Base-by-base conservation (phyloP, 768 basidiomycete species). In the Tricholoma sp. region DNA sequence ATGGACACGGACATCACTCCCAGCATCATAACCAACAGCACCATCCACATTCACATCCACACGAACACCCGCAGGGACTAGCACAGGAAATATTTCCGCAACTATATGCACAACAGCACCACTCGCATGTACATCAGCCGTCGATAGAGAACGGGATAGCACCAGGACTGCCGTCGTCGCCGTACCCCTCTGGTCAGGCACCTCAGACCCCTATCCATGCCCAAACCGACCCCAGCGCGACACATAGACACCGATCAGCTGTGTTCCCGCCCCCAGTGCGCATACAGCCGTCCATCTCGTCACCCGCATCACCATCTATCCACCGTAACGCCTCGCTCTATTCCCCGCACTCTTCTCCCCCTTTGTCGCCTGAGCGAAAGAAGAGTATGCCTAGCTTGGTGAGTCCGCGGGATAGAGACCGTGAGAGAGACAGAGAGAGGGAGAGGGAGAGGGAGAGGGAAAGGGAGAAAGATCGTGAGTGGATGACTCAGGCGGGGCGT, bases 261-360 rank as follows among this genome's bases (percentile, higher is more conserved):
- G 65, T 8, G 45, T 57, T 31, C 6, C 60, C 65, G 7, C 63
- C 67, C 13, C 45, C 59, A 8, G 53, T 45, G 9, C 58, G 54
- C 11, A 45, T 61, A 28, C 48, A 56, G 10, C 4, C 47, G 15
- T 63, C 63, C 10, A 4, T 41, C 18, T 61, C 63, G 18, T 59
- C 61, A 3, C 56, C 59, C 17, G 44, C 18, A 29, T 45, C 44
- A 5, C 18, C 13, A 47, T 12, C n/a, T 2, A 24, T 24, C 51
- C 39, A 20, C 37, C 54, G 7, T 6, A 9, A 54, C 42, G 34
- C 41, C 36, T 29, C 20, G n/a, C 6, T 37, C n/a, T 10, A 52
- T 3, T 36, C 32, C 18, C 32, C 34, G 5, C 45, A 41, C 24
- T 56, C 55, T 11, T 8, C 24, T n/a, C 7, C 31, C 2, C 37